Evolutionary conservation across 495 filamentous ascomycete genomes (phyloP).

Genomic region (Penicillium roqueforti): DNA sequence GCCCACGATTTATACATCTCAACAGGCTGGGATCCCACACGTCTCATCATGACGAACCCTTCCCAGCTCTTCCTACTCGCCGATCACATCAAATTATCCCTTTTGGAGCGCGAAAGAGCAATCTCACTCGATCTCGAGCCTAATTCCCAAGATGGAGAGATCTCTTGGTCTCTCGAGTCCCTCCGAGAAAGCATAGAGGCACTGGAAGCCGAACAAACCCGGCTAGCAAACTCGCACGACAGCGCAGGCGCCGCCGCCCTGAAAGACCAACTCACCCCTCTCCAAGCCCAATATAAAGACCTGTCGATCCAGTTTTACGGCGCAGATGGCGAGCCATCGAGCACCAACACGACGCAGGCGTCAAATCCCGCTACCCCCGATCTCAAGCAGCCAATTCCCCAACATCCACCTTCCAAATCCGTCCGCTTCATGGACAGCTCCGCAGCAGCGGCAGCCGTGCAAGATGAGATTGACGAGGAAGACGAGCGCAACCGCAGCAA

Average conservation of each 20-base stretch:
- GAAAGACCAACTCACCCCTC: slow-evolving; percentile 62
- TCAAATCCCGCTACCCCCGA: slow-evolving; percentile 55
- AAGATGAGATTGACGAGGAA: slow-evolving; percentile 37
- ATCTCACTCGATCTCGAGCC: slow-evolving; percentile 78
- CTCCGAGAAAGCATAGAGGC: slow-evolving; percentile 77
- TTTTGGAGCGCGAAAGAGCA: slow-evolving; percentile 84
- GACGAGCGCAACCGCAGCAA: slow-evolving; percentile 50
- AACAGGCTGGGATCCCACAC: slow-evolving; percentile 1
- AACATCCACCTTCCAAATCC: slow-evolving; percentile 59
- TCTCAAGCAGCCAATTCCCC: slow-evolving; percentile 46
- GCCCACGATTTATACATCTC: background rate
- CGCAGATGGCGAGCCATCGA: slow-evolving; percentile 53
- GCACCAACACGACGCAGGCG: slow-evolving; percentile 59
- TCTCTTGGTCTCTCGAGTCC: slow-evolving; percentile 81
- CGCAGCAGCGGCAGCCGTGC: slow-evolving; percentile 41
- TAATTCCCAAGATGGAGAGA: slow-evolving; percentile 82
- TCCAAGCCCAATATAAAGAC: slow-evolving; percentile 54
- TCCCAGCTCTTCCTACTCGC: slow-evolving; percentile 52
- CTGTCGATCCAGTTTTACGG: slow-evolving; percentile 60
- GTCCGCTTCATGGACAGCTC: slow-evolving; percentile 83
- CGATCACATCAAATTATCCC: slow-evolving; percentile 53
- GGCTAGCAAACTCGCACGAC: slow-evolving; percentile 59
- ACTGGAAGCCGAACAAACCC: slow-evolving; percentile 62
- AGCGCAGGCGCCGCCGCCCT: slow-evolving; percentile 52
- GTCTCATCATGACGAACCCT: slow-evolving; percentile 52